A percentile compares a stretch with the other conserved stretches of the same genome.
Conservation (phyloP, 495 filamentous ascomycete genomes). For the Penicillium maclennaniae region DNA sequence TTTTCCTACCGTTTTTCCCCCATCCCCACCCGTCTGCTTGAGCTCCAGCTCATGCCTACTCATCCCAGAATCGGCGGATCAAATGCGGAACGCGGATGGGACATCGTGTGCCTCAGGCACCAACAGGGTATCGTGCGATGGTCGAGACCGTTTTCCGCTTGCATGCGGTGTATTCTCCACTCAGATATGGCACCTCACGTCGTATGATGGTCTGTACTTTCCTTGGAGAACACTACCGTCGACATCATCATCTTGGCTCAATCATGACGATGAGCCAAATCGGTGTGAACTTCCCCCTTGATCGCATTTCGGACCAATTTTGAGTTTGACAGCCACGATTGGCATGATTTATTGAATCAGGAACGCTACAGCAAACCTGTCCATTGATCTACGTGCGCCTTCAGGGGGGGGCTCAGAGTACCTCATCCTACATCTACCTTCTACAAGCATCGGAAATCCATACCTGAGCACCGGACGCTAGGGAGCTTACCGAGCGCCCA, state of each 20-base stretch:
- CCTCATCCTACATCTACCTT: background rate
- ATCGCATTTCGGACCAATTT: background rate
- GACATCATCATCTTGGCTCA: slow-evolving; percentile 1
- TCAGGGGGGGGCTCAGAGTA: background rate
- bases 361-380: slow-evolving; percentile 2
- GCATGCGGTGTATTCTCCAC: background rate
- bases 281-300: background rate
- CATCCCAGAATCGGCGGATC: background rate
- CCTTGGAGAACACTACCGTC: background rate
- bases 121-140: background rate
- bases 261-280: background rate
- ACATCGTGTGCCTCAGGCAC: slow-evolving; percentile 14
- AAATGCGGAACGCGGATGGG: slow-evolving; percentile 8
- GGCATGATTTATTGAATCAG: background rate
- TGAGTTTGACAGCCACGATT: background rate
- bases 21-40: too few relatives aligned
- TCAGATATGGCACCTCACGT: background rate
- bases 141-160: slow-evolving; percentile 17
- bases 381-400: background rate
- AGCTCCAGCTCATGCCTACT: background rate
- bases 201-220: background rate
- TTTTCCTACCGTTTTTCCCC: too few relatives aligned
- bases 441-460: background rate
- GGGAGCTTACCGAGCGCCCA: background rate
- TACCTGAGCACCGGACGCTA: background rate